These are phyloP conservation scores for Suillus alpinus DNA, from an alignment of 768 basidiomycete genomes.

Conservation along the genomic window DNA sequence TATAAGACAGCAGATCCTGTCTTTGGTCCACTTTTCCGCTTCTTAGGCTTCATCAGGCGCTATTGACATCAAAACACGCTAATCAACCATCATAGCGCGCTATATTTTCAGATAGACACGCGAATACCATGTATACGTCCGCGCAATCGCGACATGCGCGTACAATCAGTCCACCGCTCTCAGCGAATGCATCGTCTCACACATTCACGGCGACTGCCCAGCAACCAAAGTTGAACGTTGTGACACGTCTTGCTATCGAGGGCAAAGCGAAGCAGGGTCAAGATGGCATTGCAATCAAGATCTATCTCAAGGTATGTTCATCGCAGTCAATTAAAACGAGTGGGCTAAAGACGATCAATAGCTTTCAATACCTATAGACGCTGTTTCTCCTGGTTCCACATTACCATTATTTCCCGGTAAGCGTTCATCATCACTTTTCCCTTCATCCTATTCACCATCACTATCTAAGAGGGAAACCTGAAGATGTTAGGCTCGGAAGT, in stretches of 20 bases:
- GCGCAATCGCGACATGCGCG: slow-evolving; percentile 28
- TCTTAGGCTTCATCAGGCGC: background rate
- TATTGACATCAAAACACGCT: background rate
- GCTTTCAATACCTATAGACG: slow-evolving; percentile 70
- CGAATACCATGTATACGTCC: slow-evolving; percentile 15
- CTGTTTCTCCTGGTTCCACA: slow-evolving; percentile 60
- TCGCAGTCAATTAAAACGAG: background rate
- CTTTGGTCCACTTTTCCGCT: slow-evolving; percentile 7
- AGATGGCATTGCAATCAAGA: slow-evolving; percentile 65
- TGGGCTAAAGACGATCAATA: slow-evolving; percentile 20
- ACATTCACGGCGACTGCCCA: slow-evolving; percentile 41
- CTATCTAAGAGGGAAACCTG: slow-evolving; percentile 66
- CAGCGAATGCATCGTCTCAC: slow-evolving; percentile 38
- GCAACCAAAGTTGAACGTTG: slow-evolving; percentile 58
- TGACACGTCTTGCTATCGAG: slow-evolving; percentile 72
- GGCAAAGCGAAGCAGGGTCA: slow-evolving; percentile 65
- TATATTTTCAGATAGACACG: background rate
- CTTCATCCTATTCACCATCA: background rate
- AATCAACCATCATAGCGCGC: slow-evolving; percentile 2
- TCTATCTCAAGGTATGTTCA: slow-evolving; percentile 69
- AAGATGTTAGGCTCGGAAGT: slow-evolving; percentile 72
- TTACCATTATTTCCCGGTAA: slow-evolving; percentile 73
- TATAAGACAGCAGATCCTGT: slow-evolving; percentile 1
- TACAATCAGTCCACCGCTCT: slow-evolving; percentile 29
- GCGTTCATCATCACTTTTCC: slow-evolving; percentile 12